Evolutionary conservation across 371 early-diverging fungal genomes (phyloP).

Genomic region (Mortierella sp.): DNA sequence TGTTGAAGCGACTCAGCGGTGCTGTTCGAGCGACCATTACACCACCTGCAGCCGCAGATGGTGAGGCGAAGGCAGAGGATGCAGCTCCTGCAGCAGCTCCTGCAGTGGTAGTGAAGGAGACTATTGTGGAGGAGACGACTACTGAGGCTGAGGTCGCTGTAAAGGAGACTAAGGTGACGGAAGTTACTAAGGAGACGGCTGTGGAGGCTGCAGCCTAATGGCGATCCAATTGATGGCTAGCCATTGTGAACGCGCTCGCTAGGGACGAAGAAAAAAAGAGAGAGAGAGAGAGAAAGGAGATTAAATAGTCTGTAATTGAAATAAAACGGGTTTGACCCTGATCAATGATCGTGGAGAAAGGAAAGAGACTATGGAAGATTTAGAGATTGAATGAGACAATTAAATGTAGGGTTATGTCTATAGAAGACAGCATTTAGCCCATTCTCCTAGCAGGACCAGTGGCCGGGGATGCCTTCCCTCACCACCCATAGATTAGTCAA

Average conservation of each 20-base stretch:
- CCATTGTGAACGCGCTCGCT: not conserved
- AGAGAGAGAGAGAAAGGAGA: no score
- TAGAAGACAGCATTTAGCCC: no score
- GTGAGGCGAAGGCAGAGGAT: slow-evolving; percentile 10
- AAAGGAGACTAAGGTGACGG: slow-evolving; percentile 31
- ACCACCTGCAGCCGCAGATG: not conserved
- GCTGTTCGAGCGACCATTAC: slow-evolving; percentile 31
- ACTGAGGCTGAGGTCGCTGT: slow-evolving; percentile 15
- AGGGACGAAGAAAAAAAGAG: not conserved
- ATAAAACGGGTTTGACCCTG: no score
- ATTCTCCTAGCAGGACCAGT: no score
- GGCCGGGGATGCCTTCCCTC: no score
- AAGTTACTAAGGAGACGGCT: slow-evolving; percentile 1
- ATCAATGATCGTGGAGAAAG: no score
- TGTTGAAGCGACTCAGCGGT: slow-evolving; percentile 40
- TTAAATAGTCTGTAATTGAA: no score
- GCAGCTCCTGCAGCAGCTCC: slow-evolving; percentile 5
- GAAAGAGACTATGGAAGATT: no score
- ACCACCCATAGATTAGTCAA: no score
- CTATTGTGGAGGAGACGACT: slow-evolving; percentile 9
- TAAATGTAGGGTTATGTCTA: no score
- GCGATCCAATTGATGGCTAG: no score
- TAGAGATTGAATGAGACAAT: no score
- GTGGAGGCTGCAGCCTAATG: slow-evolving; percentile 17
- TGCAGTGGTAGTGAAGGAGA: slow-evolving; percentile 11